Base-by-base conservation (phyloP, 2,329 filamentous ascomycete genomes). In the Elsinoe arachidis region DNA sequence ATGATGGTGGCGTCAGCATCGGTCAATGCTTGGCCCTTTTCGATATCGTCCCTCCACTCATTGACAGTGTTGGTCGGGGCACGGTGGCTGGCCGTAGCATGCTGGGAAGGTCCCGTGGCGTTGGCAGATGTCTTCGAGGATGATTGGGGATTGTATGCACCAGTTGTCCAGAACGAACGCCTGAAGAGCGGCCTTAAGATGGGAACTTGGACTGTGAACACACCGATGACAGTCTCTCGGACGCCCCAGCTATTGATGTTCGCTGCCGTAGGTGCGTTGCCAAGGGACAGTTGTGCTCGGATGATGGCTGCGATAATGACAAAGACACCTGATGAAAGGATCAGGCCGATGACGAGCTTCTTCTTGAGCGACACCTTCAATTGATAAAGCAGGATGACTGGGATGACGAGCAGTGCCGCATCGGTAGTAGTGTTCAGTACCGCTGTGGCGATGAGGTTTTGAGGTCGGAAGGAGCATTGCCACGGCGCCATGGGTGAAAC, bases 181-280 rank as follows among this genome's bases (percentile, higher is more conserved):
- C 53, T 63, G 55, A 66, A 63, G 26, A 71, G 53, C 0, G 69
- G 69, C 6, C 65, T 61, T 3, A 72, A 60, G 17, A 71, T 68
- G 7, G 69, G 70, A 0, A 67, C 61, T 54, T 71, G 71, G 47
- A 72, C 68, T 2, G 69, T 66, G n/a, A 71, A 58, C 17, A 71
- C 67, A 14, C 67, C 69, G n/a, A 70, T 66, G 30, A 69, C 62
- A 1, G 68, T 71, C 56, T 73, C 71, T 46, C 71, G 63, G 1
- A 70, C 64, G 14, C 70, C 70, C 71, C 71, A 72, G n/a, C 64
- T 60, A 47, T 73, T 72, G 53, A 72, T 70, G 55, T 65, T 69
- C 12, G 68, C 60, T 1, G 67, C 67, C 1, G 64, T 66, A 0
- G 68, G 69, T 12, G 60, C 60, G 6, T 61, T 58, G 23, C 63